Conservation (phyloP, 768 basidiomycete genomes). For the Tulasnella sp. region DNA sequence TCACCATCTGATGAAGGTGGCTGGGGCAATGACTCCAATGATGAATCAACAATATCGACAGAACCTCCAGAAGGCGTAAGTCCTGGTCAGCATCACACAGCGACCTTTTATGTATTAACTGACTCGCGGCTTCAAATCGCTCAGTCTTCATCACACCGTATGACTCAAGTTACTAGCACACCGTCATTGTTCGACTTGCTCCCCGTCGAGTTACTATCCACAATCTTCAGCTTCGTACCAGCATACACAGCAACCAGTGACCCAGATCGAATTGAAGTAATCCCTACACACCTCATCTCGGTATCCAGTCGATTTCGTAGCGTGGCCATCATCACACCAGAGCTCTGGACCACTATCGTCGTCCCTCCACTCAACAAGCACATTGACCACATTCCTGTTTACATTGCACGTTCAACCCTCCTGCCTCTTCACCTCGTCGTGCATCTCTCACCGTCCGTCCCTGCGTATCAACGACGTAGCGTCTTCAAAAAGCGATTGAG, state of each 20-base stretch:
- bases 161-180: not conserved
- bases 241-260: not conserved
- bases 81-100: too few relatives aligned
- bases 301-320: not conserved
- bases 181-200: not conserved
- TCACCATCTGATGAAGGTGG: too few relatives aligned
- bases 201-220: not conserved
- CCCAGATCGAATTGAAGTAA: not conserved
- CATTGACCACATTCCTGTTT: not conserved
- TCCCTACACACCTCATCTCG: not conserved
- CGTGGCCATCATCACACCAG: not conserved
- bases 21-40: too few relatives aligned
- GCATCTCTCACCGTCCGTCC: too few relatives aligned
- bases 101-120: too few relatives aligned
- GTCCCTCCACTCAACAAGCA: not conserved
- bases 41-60: too few relatives aligned
- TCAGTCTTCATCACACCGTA: too few relatives aligned
- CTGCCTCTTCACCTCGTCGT: not conserved
- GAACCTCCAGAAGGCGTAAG: too few relatives aligned
- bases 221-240: not conserved
- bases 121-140: too few relatives aligned
- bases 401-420: not conserved
- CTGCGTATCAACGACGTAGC: too few relatives aligned
- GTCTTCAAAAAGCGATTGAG: too few relatives aligned
- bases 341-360: not conserved